Percentiles rank a stretch among this genome's conserved stretches.
These are phyloP conservation scores for Mycena vulgaris DNA, from an alignment of 768 basidiomycete species.

Conservation along the genomic window DNA sequence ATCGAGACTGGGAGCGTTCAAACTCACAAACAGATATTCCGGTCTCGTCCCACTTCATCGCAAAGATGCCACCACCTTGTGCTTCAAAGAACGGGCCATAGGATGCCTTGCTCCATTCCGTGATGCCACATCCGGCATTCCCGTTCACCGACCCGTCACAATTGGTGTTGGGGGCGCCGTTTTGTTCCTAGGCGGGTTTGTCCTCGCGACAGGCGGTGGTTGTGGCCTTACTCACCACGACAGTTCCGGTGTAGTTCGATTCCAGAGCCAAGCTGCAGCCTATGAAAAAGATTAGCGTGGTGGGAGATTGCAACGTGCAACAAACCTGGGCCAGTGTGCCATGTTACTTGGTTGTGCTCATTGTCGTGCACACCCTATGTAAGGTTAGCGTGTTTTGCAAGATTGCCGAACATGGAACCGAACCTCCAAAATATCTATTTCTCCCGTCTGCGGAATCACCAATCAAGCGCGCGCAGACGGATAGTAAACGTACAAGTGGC, in stretches of 20 bases:
- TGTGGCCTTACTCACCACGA: constrained; percentile 63
- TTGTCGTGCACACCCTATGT: constrained; percentile 82
- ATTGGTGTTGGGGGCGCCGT: constrained; percentile 65
- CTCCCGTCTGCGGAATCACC: constrained; percentile 22
- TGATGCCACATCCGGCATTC: constrained; percentile 85
- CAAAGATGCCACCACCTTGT: constrained; percentile 87
- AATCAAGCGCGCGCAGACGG: constrained; percentile 5
- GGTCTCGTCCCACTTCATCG: constrained; percentile 89
- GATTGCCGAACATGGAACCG: neutral
- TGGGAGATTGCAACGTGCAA: constrained; percentile 14
- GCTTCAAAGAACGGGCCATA: constrained; percentile 89
- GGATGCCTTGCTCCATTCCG: constrained; percentile 85
- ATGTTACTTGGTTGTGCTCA: constrained; percentile 87
- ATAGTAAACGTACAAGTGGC: constrained; percentile 69
- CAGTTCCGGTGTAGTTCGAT: constrained; percentile 72
- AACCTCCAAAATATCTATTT: constrained; percentile 84
- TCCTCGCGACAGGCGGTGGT: neutral
- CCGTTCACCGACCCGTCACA: constrained; percentile 67
- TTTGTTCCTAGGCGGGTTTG: constrained; percentile 54
- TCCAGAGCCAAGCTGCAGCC: constrained; percentile 73
- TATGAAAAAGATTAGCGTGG: constrained; percentile 38
- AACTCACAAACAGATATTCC: constrained; percentile 85
- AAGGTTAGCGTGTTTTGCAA: neutral
- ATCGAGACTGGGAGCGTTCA: constrained; percentile 14
- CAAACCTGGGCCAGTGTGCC: constrained; percentile 79